Evolutionary conservation across 495 filamentous ascomycete species (phyloP).

Genomic region (Xylaria cubensis): DNA sequence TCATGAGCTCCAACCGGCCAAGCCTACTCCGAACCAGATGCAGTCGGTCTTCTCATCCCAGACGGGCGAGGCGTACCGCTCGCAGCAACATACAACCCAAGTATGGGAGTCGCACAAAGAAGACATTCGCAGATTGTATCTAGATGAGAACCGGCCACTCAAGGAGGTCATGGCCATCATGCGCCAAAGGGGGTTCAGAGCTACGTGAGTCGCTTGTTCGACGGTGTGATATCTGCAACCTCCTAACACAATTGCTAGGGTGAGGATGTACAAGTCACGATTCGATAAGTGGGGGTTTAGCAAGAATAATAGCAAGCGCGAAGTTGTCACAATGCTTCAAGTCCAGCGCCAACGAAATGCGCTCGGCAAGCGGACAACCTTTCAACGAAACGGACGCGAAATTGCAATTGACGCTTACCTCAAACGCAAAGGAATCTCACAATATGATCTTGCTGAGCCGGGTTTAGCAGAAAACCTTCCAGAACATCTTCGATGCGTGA

Average conservation of each 20-base stretch:
- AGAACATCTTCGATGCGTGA: conserved; percentile 44
- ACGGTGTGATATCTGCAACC: conserved; percentile 10
- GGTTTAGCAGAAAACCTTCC: conserved; percentile 42
- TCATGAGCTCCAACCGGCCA: conserved; percentile 31
- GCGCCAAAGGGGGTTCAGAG: conserved; percentile 44
- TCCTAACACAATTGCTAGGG: conserved; percentile 33
- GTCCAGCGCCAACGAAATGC: conserved; percentile 47
- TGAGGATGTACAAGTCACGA: conserved; percentile 45
- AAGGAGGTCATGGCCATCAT: conserved; percentile 48
- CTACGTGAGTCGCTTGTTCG: conserved; percentile 39
- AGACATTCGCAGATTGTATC: conserved; percentile 42
- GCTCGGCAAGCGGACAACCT: conserved; percentile 45
- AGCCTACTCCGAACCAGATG: conserved; percentile 36
- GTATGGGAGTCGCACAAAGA: conserved; percentile 46
- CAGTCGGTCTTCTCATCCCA: conserved; percentile 44
- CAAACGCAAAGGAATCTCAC: conserved; percentile 46
- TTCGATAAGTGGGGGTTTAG: conserved; percentile 46
- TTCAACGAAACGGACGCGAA: conserved; percentile 45
- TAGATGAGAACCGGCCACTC: conserved; percentile 43
- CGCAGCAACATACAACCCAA: conserved; percentile 39
- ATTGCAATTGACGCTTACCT: conserved; percentile 47
- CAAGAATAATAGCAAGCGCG: conserved; percentile 46
- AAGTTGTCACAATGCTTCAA: conserved; percentile 46
- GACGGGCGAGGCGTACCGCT: conserved; percentile 41
- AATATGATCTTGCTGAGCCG: conserved; percentile 46